phyloP scores from a whole-genome alignment of 2,329 filamentous ascomycete genomes.

The Meredithiella fracta region DNA sequence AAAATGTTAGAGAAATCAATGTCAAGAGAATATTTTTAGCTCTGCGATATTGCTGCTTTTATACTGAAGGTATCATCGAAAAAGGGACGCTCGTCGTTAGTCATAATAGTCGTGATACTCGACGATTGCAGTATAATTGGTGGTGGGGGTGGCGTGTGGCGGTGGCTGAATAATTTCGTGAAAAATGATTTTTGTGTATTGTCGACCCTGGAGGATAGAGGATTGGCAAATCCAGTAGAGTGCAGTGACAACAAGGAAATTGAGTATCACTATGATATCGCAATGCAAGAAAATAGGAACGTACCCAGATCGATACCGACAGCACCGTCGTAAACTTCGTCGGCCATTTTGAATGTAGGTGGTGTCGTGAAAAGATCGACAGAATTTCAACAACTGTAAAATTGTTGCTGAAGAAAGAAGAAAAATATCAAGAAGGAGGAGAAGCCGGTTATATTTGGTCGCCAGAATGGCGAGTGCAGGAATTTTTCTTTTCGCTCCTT shows the following conservation, averaged over 20 bases:
- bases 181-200: conserved; percentile 9
- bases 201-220: background rate
- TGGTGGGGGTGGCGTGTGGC: background rate
- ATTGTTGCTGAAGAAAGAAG: conserved; percentile 15
- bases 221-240: background rate
- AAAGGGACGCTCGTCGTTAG: too few species aligned
- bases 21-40: too few species aligned
- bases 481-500: conserved; percentile 14
- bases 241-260: conserved; percentile 8
- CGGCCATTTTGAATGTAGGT: conserved; percentile 48
- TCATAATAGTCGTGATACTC: background rate
- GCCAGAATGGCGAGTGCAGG: conserved; percentile 10
- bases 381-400: conserved; percentile 16
- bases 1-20: background rate
- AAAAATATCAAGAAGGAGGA: conserved; percentile 14
- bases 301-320: conserved; percentile 99
- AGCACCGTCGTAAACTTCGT: conserved; percentile 98
- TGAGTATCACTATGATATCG: conserved; percentile 11
- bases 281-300: conserved; percentile 21
- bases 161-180: background rate
- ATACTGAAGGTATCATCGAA: too few species aligned
- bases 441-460: conserved; percentile 15
- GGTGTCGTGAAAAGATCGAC: conserved; percentile 15
- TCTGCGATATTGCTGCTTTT: too few species aligned
- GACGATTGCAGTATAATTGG: background rate